Conservation (phyloP, 148 eudicot species). For the Gaultheria prostrata region DNA sequence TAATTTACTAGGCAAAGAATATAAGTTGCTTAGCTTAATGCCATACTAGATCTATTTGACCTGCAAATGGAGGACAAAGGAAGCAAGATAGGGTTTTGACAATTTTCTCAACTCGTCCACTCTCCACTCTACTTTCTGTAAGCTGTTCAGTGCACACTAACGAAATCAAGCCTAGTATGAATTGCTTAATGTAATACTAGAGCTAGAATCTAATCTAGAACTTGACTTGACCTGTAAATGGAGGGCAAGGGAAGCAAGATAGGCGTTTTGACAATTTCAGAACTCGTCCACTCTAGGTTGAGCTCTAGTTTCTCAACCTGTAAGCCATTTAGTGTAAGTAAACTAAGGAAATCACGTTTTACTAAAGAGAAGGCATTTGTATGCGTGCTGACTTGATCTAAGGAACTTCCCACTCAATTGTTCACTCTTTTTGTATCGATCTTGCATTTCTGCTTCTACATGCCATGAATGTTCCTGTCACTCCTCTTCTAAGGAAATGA, state of each 20-base stretch:
- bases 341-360: not conserved
- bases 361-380: not conserved
- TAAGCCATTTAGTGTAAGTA: not conserved
- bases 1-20: not conserved
- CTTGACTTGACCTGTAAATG: not conserved
- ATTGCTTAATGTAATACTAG: not conserved
- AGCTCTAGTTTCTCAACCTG: not conserved
- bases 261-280: not conserved
- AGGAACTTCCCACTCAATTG: not conserved
- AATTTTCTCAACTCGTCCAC: not conserved
- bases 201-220: not conserved
- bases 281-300: not conserved
- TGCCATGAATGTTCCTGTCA: not conserved
- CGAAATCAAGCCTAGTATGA: not conserved
- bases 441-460: not conserved
- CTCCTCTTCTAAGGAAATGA: not conserved
- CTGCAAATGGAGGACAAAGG: not conserved
- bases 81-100: not conserved
- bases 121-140: not conserved
- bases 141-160: not conserved
- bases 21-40: not conserved
- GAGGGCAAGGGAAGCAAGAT: not conserved
- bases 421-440: not conserved
- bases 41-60: not conserved
- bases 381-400: too few relatives aligned